Percentiles rank a stretch among this genome's conserved stretches.
Evolutionary conservation across 345 rosid genomes (phyloP).

Genomic region (Dipteronia dyeriana): DNA sequence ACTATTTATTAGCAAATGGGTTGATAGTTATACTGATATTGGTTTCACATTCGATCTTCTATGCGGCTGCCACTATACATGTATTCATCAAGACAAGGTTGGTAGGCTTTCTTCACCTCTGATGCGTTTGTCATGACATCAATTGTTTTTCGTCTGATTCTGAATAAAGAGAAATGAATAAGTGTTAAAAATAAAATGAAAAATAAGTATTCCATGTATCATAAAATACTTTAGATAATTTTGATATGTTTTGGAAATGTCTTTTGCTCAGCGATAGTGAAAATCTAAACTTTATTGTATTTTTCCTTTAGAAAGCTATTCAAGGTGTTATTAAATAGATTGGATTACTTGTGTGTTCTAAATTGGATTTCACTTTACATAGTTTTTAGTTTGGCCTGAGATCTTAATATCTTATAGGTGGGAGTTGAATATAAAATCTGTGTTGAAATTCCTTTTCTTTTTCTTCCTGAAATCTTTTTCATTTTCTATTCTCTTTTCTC

Average conservation of each 20-base stretch:
- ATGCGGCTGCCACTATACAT: slow-evolving; percentile 68
- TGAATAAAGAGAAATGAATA: not conserved
- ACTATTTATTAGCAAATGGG: slow-evolving; percentile 82
- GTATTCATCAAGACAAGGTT: slow-evolving; percentile 70
- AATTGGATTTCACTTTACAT: not conserved
- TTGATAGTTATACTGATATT: slow-evolving; percentile 50
- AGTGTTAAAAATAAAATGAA: not conserved
- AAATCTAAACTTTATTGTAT: not conserved
- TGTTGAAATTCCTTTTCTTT: not conserved
- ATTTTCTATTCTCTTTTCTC: not conserved
- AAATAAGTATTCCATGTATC: not conserved
- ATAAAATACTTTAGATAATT: not conserved
- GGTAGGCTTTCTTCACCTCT: slow-evolving; percentile 24
- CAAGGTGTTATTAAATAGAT: not conserved
- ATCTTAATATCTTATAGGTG: slow-evolving; percentile 7
- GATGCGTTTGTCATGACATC: slow-evolving; percentile 7
- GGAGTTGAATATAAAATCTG: slow-evolving; percentile 10
- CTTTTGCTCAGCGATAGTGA: not conserved
- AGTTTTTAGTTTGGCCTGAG: slow-evolving; percentile 1
- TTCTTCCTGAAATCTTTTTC: not conserved
- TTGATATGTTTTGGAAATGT: not conserved
- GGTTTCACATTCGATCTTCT: slow-evolving; percentile 69
- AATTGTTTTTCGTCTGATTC: slow-evolving; percentile 3
- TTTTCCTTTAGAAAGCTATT: not conserved
- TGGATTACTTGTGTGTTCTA: not conserved